Base-by-base conservation (phyloP, 2,329 filamentous ascomycete species). In the Parastagonospora nodorum region DNA sequence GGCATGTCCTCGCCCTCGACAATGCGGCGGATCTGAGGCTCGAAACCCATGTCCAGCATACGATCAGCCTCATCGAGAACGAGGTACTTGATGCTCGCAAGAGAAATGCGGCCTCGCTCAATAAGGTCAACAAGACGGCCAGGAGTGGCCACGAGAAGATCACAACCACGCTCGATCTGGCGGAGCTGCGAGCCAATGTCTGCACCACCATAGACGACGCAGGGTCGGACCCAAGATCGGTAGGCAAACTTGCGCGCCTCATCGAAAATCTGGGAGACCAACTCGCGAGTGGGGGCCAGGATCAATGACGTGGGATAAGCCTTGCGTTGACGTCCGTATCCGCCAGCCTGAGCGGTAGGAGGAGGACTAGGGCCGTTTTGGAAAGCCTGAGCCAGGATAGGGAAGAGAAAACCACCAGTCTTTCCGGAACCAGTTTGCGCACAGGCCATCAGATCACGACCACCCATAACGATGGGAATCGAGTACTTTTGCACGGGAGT, bases 11-110 rank as follows among this genome's bases (percentile, higher is more conserved):
- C 94, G 54, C 92, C 92, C 79, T 97, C 93, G 39, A 99, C 94
- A 70, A 99, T 97, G 69, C 93, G 90, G 71, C 94, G 92, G 74
- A 99, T 99, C 81, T 99, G 94, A 70, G 94, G 94, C 83, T 99
- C 94, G 84, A 99, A 99, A 94, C 94, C 94, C 94, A 99, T 99
- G 84, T 99, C 94, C 84, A 99, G 84, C 94, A 99, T 99, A 76
- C 94, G 94, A 82, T 99, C 94, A 77, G 94, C 94, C 85, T 99
- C 94, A 68, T 99, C 94, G 48, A 99, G 90, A 67, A 99, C 91
- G 57, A 99, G 85, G 75, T 99, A 99, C 83, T 97, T 97, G 84
- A 99, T 99, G 84, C 96, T 97, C 77, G 88, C 86, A 48, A 99
- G 88, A 38, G 94, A 97, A 75, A 99, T 97, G 73, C 93, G 91